phyloP scores from a whole-genome alignment of 495 filamentous ascomycete genomes.

The Tuber brumale region DNA sequence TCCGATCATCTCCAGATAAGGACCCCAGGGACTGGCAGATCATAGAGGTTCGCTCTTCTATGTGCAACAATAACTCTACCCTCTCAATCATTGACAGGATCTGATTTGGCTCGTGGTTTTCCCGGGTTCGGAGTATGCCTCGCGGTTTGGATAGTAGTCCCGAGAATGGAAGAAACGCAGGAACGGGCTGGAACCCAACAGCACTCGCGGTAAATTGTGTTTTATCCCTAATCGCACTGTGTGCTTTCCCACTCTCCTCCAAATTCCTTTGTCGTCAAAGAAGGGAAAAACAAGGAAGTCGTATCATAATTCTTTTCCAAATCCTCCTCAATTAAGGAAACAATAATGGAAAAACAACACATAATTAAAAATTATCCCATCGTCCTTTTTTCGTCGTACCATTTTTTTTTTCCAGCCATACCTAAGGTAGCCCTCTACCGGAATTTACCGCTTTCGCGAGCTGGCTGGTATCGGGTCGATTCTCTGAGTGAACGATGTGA shows the following conservation, averaged over 20 bases:
- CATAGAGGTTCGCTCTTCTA: neutral
- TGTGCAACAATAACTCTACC: neutral
- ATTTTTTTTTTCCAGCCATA: neutral
- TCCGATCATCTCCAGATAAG: conserved; percentile 5
- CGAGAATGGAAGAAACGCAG: neutral
- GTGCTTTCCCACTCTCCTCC: neutral
- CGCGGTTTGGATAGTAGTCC: conserved; percentile 9
- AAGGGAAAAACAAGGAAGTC: conserved; percentile 3
- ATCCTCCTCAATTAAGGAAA: conserved; percentile 4
- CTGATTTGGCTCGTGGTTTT: conserved; percentile 4
- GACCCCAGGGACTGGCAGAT: neutral
- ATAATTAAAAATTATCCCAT: conserved; percentile 13
- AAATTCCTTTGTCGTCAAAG: conserved; percentile 22
- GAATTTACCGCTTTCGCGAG: conserved; percentile 56
- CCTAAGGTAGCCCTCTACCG: conserved; percentile 50
- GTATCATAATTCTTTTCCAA: neutral
- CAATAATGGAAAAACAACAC: conserved; percentile 13
- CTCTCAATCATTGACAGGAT: conserved; percentile 8
- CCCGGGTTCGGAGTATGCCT: neutral
- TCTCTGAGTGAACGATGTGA: conserved; percentile 45
- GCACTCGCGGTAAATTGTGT: conserved; percentile 13
- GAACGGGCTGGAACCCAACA: conserved; percentile 21
- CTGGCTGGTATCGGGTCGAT: conserved; percentile 56
- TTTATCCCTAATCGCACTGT: conserved; percentile 19
- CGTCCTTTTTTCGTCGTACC: neutral